phyloP scores from a whole-genome alignment of 345 rosid genomes.

The Angophora floribunda region DNA sequence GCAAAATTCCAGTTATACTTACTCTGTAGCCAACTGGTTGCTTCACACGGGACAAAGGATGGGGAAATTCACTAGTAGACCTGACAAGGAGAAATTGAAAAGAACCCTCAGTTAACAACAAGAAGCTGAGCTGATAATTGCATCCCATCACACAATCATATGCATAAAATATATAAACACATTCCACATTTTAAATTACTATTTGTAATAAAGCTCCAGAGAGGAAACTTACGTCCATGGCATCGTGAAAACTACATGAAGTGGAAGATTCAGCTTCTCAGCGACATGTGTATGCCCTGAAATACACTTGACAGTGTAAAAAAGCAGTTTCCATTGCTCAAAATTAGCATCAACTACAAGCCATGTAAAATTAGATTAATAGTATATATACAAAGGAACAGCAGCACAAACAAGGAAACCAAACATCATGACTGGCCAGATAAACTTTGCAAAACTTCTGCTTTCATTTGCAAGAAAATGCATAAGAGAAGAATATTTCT shows the following conservation, averaged over 20 bases:
- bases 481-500: neutral
- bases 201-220: neutral
- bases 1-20: constrained; percentile 4
- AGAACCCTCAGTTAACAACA: neutral
- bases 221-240: constrained; percentile 49
- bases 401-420: neutral
- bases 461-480: neutral
- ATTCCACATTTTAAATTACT: neutral
- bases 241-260: constrained; percentile 52
- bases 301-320: neutral
- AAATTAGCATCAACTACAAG: neutral
- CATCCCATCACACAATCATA: neutral
- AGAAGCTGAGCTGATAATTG: neutral
- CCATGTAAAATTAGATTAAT: neutral
- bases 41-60: constrained; percentile 45
- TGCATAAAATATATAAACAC: neutral
- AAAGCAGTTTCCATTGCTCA: neutral
- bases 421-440: neutral
- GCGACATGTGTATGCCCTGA: constrained; percentile 55
- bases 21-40: constrained; percentile 36
- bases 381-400: neutral
- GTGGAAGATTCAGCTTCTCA: constrained; percentile 29
- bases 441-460: neutral
- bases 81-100: constrained; percentile 8
- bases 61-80: constrained; percentile 51